Conservation (phyloP, 306 rosid genomes). For the Gillenia trifoliata region DNA sequence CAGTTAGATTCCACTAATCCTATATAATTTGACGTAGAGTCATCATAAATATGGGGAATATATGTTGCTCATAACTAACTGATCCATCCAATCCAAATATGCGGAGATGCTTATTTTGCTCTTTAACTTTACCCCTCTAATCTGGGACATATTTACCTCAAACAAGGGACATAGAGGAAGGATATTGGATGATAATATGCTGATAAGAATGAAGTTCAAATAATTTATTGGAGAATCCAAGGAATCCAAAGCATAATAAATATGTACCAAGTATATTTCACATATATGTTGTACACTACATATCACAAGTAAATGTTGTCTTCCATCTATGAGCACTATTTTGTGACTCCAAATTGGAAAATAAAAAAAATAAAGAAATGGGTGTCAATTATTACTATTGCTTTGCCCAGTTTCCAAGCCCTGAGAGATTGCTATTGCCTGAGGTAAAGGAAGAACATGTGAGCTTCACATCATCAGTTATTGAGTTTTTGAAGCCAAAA, state of each 20-base stretch:
- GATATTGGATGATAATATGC: too few species aligned
- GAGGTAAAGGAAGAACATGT: not conserved
- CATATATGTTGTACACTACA: not conserved
- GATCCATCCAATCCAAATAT: too few species aligned
- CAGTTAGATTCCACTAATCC: too few species aligned
- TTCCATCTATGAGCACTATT: not conserved
- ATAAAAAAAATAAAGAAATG: not conserved
- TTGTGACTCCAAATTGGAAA: not conserved
- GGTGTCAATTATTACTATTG: not conserved
- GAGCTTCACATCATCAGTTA: not conserved
- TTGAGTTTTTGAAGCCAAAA: conserved; percentile 23
- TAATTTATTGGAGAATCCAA: conserved; percentile 12
- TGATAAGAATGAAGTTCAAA: not conserved
- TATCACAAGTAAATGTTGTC: not conserved
- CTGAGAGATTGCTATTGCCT: conserved; percentile 1
- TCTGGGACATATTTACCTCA: not conserved
- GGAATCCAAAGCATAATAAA: not conserved
- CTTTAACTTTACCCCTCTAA: not conserved
- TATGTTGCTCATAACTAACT: too few species aligned
- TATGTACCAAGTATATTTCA: not conserved
- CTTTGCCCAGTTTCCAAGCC: conserved; percentile 1
- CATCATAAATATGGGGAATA: too few species aligned
- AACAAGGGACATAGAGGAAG: not conserved
- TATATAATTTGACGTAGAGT: too few species aligned
- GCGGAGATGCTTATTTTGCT: not conserved